A percentile compares a stretch with the other conserved stretches of the same genome.
Evolutionary conservation across 345 rosid species (phyloP).

Genomic region (Populus davidiana): DNA sequence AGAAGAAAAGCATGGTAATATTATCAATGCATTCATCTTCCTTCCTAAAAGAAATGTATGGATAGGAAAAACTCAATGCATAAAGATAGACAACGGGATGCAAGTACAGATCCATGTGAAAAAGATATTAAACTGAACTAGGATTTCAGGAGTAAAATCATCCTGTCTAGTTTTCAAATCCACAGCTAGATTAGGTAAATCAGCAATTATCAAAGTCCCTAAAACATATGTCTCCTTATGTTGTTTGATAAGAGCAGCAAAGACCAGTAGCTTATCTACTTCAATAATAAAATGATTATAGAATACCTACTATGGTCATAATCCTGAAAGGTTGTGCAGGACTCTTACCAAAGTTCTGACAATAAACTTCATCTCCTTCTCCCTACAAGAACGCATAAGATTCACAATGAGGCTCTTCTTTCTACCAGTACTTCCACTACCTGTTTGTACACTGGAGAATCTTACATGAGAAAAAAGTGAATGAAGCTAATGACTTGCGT

Average conservation of each 20-base stretch:
- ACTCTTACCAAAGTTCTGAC: conserved; percentile 79
- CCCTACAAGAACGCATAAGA: conserved; percentile 81
- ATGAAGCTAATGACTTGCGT: neutral
- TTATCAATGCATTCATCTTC: neutral
- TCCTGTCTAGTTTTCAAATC: neutral
- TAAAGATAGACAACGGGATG: neutral
- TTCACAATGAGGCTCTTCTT: conserved; percentile 79
- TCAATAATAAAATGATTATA: neutral
- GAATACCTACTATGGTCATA: neutral
- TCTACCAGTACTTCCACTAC: conserved; percentile 65
- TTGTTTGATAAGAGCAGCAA: neutral
- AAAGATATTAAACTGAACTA: neutral
- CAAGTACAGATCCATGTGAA: neutral
- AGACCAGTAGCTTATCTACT: neutral
- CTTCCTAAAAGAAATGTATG: neutral
- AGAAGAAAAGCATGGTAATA: neutral
- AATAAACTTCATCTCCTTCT: conserved; percentile 82
- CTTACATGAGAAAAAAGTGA: conserved; percentile 26
- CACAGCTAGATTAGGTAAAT: neutral
- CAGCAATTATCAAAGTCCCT: neutral
- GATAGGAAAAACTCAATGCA: neutral
- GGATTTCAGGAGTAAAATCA: neutral
- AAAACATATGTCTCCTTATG: neutral
- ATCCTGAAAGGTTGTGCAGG: neutral
- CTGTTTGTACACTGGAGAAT: conserved; percentile 75